These are phyloP conservation scores for Excoecaria cochinchinensis DNA, from an alignment of 345 rosid genomes.

Conservation along the genomic window DNA sequence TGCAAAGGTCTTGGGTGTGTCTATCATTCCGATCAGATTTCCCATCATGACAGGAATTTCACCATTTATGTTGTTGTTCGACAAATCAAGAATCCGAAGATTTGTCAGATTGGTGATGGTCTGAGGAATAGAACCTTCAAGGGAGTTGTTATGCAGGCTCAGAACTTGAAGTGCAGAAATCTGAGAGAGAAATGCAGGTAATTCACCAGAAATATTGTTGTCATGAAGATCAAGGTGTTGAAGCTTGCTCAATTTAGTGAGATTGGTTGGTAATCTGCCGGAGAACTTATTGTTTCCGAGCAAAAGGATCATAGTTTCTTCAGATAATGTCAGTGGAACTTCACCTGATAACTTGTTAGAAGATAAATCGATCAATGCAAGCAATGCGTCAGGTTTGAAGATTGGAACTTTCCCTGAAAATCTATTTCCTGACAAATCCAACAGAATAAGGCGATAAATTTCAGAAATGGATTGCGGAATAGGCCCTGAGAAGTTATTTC, in stretches of 20 bases:
- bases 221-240: conserved; percentile 32
- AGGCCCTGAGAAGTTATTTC: conserved; percentile 33
- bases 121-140: conserved; percentile 24
- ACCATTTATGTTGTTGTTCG: conserved; percentile 29
- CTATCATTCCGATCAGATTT: conserved; percentile 30
- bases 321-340: conserved; percentile 26
- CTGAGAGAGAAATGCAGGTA: conserved; percentile 31
- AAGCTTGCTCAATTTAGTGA: conserved; percentile 30
- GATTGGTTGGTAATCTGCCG: conserved; percentile 27
- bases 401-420: conserved; percentile 31
- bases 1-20: conserved; percentile 10
- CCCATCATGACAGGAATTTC: conserved; percentile 29
- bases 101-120: conserved; percentile 22
- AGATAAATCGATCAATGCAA: conserved; percentile 34
- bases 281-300: conserved; percentile 32
- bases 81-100: conserved; percentile 38
- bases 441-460: conserved; percentile 29
- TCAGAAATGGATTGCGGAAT: conserved; percentile 30
- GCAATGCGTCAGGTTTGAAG: conserved; percentile 18
- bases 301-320: conserved; percentile 24
- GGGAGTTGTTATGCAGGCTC: conserved; percentile 28
- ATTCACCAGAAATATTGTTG: conserved; percentile 36
- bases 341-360: conserved; percentile 36
- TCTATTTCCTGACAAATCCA: conserved; percentile 36
- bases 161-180: conserved; percentile 31